Base-by-base conservation (phyloP, 2,329 filamentous ascomycete species). In the Akanthomyces uredinophilus region DNA sequence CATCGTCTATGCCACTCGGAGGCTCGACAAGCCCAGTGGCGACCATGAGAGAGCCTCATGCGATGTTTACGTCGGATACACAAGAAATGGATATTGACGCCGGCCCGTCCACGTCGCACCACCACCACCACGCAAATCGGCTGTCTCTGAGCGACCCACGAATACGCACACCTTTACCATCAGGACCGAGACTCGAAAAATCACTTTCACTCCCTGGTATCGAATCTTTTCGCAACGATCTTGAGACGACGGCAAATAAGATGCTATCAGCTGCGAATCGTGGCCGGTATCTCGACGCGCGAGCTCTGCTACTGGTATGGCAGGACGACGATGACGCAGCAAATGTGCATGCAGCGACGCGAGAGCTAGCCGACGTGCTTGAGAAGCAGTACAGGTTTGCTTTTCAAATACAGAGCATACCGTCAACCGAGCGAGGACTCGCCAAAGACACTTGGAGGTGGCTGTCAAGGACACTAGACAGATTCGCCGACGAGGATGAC, bases 31-130 rank as follows among this genome's bases (percentile, higher is more conserved):
- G 81, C 66, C 79, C 81, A 41, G 76, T 77, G 20, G 73, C 77
- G 13, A 67, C 69, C 13, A 67, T 74, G 63, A 66, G 74, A 57
- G 75, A 76, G 64, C 69, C 73, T 22, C 74, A 73, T 58, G 63
- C 70, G 46, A 71, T 76, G 58, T 81, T 78, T 67, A 69, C 74
- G 39, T 78, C 79, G 55, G 79, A 81, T 51, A 67, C 78, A 4
- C 79, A 83, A 59, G 81, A 83, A 27, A 85, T 85, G 81, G 83
- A 86, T 24, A 72, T 85, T 62, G 83, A 86, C 67, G 72, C 75
- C 18, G 60, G 64, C 70, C 47, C 65, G 68, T 43, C 66, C 66
- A 43, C 51, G 18, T 73, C 76, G 14, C 71, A 70, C 60, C 72
- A 71, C 22, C 71, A 70, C 60, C 72, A 71, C 22, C 72, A 76